Conservation (phyloP, 2,329 filamentous ascomycete genomes). For the Aspergillus japonicus region DNA sequence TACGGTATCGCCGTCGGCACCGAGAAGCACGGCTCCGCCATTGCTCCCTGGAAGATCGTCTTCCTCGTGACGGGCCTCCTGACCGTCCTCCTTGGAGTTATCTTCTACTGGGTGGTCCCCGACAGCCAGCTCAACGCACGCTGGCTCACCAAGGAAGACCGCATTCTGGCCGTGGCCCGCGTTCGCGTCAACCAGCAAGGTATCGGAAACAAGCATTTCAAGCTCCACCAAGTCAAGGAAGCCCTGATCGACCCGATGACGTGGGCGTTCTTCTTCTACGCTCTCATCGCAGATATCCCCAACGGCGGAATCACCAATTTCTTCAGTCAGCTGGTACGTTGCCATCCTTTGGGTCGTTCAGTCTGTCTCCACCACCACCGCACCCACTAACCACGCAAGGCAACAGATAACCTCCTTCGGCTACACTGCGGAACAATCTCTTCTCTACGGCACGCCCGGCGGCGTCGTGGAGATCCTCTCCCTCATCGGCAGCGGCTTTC, state of each 20-base stretch:
- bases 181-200: slow-evolving; percentile 74
- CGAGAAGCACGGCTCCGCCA: slow-evolving; percentile 53
- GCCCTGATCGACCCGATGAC: slow-evolving; percentile 58
- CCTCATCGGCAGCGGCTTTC: slow-evolving; percentile 55
- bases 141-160: slow-evolving; percentile 66
- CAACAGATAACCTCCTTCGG: slow-evolving; percentile 61
- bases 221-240: slow-evolving; percentile 63
- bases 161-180: slow-evolving; percentile 66
- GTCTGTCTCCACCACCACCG: background rate
- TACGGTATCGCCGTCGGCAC: slow-evolving; percentile 63
- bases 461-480: slow-evolving; percentile 64
- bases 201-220: slow-evolving; percentile 68
- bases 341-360: background rate
- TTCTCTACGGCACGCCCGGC: slow-evolving; percentile 65
- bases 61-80: slow-evolving; percentile 56
- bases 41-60: slow-evolving; percentile 66
- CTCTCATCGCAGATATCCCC: slow-evolving; percentile 57
- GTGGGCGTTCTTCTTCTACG: slow-evolving; percentile 61
- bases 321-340: slow-evolving; percentile 54
- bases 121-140: slow-evolving; percentile 62
- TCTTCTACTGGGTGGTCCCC: slow-evolving; percentile 55
- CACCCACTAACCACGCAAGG: background rate
- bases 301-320: slow-evolving; percentile 62
- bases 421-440: slow-evolving; percentile 60
- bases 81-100: slow-evolving; percentile 49